These are phyloP conservation scores for Paramyrothecium sp. DNA, from an alignment of 2,329 filamentous ascomycete genomes.

Conservation along the genomic window DNA sequence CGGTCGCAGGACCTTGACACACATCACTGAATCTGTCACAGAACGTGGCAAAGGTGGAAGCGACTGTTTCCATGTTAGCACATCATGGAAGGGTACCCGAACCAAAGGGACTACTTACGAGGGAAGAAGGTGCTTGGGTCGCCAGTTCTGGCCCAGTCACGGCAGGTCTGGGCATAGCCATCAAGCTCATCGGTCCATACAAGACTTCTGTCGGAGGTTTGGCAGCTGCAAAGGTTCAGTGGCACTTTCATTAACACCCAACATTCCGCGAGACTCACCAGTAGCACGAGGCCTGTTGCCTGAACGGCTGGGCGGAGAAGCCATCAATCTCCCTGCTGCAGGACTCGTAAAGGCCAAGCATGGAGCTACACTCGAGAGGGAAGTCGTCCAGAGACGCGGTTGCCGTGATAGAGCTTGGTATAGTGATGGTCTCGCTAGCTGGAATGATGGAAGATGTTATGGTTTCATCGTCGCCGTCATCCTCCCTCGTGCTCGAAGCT, in stretches of 20 bases:
- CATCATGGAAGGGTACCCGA: neutral
- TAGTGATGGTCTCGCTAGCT: neutral
- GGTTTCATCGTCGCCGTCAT: neutral
- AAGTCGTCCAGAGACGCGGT: slow-evolving; percentile 14
- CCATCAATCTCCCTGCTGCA: slow-evolving; percentile 19
- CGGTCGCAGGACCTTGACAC: slow-evolving; percentile 14
- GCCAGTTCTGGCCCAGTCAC: slow-evolving; percentile 24
- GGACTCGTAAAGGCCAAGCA: slow-evolving; percentile 22
- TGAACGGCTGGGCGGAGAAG: slow-evolving; percentile 21
- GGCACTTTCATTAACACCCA: neutral
- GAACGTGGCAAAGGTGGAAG: slow-evolving; percentile 24
- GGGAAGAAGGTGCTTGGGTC: slow-evolving; percentile 20
- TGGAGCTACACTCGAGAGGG: slow-evolving; percentile 20
- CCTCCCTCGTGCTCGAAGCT: neutral
- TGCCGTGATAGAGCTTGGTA: slow-evolving; percentile 9
- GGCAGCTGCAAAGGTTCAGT: slow-evolving; percentile 19
- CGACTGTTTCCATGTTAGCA: slow-evolving; percentile 20
- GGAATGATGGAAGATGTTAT: neutral
- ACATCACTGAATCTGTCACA: slow-evolving; percentile 27
- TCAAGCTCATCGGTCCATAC: slow-evolving; percentile 29
- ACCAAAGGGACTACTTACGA: slow-evolving; percentile 13
- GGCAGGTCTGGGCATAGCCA: slow-evolving; percentile 25
- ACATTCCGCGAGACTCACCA: slow-evolving; percentile 20
- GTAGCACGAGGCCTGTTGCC: slow-evolving; percentile 28
- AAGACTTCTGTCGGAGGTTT: slow-evolving; percentile 10